Evolutionary conservation across 352 stramenopile genomes (phyloP).

Genomic region (Elongisporangium senticosum): DNA sequence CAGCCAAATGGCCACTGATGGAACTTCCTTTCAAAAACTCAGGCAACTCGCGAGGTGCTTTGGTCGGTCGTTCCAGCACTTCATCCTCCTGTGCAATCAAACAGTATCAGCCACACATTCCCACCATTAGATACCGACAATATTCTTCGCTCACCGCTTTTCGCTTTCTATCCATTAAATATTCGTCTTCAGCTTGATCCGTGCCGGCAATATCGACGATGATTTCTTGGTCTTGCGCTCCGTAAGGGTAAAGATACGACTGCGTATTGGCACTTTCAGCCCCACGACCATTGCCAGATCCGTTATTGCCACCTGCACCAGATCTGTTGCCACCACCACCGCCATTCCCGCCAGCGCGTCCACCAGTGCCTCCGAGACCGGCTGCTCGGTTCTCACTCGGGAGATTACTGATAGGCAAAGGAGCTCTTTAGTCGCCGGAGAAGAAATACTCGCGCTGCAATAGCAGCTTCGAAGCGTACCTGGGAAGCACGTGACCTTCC

Average conservation of each 20-base stretch:
- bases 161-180: constrained; percentile 64
- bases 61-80: constrained; percentile 36
- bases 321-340: constrained; percentile 34
- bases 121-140: background rate
- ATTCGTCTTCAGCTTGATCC: constrained; percentile 73
- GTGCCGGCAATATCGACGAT: constrained; percentile 82
- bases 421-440: background rate
- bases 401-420: constrained; percentile 39
- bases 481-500: constrained; percentile 64
- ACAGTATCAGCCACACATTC: background rate
- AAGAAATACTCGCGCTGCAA: background rate
- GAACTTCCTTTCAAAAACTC: constrained; percentile 80
- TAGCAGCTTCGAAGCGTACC: constrained; percentile 14
- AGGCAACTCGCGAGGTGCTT: constrained; percentile 58
- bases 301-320: constrained; percentile 32
- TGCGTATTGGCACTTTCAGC: constrained; percentile 63
- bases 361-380: constrained; percentile 66
- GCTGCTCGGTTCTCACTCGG: constrained; percentile 83
- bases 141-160: constrained; percentile 32
- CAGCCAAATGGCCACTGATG: constrained; percentile 83
- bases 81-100: constrained; percentile 41
- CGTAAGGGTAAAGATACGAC: constrained; percentile 82
- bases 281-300: constrained; percentile 21
- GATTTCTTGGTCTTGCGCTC: constrained; percentile 76
- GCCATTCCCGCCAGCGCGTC: constrained; percentile 24